A percentile compares a stretch with the other conserved stretches of the same genome.
These are phyloP conservation scores for Fusarium sterilihyphosum DNA, from an alignment of 2,329 filamentous ascomycete species.

Conservation along the genomic window DNA sequence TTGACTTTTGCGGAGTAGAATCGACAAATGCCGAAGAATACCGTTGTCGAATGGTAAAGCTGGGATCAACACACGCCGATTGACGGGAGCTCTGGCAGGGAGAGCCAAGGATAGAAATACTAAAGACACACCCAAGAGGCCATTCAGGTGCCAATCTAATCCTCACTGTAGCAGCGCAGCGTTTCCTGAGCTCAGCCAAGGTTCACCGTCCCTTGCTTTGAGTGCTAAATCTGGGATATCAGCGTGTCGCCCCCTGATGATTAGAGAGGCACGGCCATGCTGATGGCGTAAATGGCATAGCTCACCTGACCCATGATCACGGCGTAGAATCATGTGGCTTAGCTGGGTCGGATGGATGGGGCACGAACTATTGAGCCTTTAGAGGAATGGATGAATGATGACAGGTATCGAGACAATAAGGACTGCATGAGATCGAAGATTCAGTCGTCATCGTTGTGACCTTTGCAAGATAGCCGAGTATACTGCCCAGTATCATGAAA, in stretches of 20 bases:
- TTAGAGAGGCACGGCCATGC: conserved; percentile 33
- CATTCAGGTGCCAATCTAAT: not conserved
- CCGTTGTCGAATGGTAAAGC: conserved; percentile 35
- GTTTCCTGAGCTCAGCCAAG: conserved; percentile 15
- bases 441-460: conserved; percentile 18
- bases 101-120: not conserved
- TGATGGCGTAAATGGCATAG: conserved; percentile 43
- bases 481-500: not conserved
- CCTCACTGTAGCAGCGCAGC: not conserved
- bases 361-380: conserved; percentile 1
- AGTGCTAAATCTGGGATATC: conserved; percentile 29
- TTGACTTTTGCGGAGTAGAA: conserved; percentile 20
- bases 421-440: conserved; percentile 8
- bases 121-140: conserved; percentile 24
- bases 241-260: conserved; percentile 27
- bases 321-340: conserved; percentile 44
- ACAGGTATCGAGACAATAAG: not conserved
- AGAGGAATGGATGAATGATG: conserved; percentile 19
- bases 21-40: conserved; percentile 22
- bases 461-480: conserved; percentile 5
- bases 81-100: conserved; percentile 26
- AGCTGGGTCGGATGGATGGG: conserved; percentile 23
- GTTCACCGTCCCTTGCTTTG: conserved; percentile 34
- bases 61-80: conserved; percentile 35
- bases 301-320: conserved; percentile 45